These are phyloP conservation scores for Nemania diffusa DNA, from an alignment of 2,329 filamentous ascomycete genomes.

Conservation along the genomic window DNA sequence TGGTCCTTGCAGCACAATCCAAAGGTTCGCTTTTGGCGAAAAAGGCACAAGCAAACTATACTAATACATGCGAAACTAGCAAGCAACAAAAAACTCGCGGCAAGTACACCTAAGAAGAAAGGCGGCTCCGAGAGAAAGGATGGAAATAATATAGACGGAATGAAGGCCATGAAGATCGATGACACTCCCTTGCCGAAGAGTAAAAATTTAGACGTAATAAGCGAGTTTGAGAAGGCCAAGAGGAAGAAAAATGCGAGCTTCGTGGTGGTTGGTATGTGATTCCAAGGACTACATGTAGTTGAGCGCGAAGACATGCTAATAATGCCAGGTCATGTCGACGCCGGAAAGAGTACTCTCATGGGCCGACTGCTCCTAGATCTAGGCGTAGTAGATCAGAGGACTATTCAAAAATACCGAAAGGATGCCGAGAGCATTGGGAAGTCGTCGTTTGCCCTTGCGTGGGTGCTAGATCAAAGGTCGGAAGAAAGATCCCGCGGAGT, in stretches of 20 bases:
- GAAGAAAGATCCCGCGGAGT: constrained; percentile 92
- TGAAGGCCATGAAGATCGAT: constrained; percentile 58
- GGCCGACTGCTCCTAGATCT: constrained; percentile 90
- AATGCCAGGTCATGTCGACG: constrained; percentile 86
- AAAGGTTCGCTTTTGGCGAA: constrained; percentile 78
- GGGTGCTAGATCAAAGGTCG: constrained; percentile 92
- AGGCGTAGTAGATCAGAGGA: constrained; percentile 86
- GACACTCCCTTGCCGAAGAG: constrained; percentile 69
- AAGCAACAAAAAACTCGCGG: constrained; percentile 57
- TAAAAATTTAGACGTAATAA: constrained; percentile 86
- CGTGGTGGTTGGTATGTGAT: constrained; percentile 82
- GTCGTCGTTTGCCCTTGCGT: constrained; percentile 93
- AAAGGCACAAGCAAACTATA: constrained; percentile 61
- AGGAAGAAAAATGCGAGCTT: constrained; percentile 88
- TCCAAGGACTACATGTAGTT: background rate
- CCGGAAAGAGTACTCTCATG: constrained; percentile 98
- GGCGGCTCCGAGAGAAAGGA: constrained; percentile 50
- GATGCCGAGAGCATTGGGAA: constrained; percentile 94
- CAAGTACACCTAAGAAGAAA: constrained; percentile 55
- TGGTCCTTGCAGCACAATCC: constrained; percentile 86
- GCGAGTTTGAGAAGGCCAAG: constrained; percentile 79
- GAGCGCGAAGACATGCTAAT: constrained; percentile 23
- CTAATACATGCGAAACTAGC: constrained; percentile 63
- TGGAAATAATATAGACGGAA: constrained; percentile 47
- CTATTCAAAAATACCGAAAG: constrained; percentile 85